These are phyloP conservation scores for Calonectria naviculata DNA, from an alignment of 2,329 filamentous ascomycete genomes.

Conservation along the genomic window DNA sequence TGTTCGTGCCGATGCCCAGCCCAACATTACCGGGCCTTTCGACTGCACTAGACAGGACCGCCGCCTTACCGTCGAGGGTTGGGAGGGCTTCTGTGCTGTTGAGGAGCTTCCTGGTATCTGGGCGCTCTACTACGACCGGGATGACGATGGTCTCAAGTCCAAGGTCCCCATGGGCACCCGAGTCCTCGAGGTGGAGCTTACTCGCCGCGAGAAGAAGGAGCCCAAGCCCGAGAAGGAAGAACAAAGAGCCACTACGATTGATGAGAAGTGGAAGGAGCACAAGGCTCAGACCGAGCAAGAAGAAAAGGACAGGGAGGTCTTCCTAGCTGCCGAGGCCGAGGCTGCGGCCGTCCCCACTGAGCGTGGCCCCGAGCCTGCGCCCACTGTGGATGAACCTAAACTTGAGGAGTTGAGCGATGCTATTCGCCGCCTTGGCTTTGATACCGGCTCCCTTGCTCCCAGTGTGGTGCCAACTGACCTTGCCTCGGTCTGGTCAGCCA, in stretches of 20 bases:
- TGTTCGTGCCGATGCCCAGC: slow-evolving; percentile 53
- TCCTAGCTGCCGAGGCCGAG: slow-evolving; percentile 31
- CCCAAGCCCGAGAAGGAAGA: slow-evolving; percentile 37
- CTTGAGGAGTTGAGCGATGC: slow-evolving; percentile 34
- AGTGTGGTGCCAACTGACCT: slow-evolving; percentile 37
- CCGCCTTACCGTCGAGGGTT: slow-evolving; percentile 59
- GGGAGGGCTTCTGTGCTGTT: slow-evolving; percentile 63
- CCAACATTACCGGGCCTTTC: slow-evolving; percentile 58
- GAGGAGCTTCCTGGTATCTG: slow-evolving; percentile 54
- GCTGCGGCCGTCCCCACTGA: slow-evolving; percentile 8
- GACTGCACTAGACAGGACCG: slow-evolving; percentile 64
- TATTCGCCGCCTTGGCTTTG: slow-evolving; percentile 30
- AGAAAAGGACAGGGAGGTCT: slow-evolving; percentile 35
- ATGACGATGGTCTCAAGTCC: slow-evolving; percentile 55
- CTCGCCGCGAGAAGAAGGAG: slow-evolving; percentile 58
- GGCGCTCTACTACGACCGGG: slow-evolving; percentile 60
- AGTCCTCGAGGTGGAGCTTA: slow-evolving; percentile 67
- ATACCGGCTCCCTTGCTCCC: background rate
- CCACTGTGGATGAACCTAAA: slow-evolving; percentile 22
- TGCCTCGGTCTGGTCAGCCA: slow-evolving; percentile 35
- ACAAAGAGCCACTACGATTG: slow-evolving; percentile 33
- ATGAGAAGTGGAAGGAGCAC: slow-evolving; percentile 44
- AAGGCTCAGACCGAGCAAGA: slow-evolving; percentile 34
- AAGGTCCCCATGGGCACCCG: slow-evolving; percentile 60
- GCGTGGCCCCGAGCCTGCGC: background rate